Evolutionary conservation across 1,284 basidiomycete genomes (phyloP), one percentile per base, ranked within the genome.

Genomic region (Austroboletus novae-zelandiae): DNA sequence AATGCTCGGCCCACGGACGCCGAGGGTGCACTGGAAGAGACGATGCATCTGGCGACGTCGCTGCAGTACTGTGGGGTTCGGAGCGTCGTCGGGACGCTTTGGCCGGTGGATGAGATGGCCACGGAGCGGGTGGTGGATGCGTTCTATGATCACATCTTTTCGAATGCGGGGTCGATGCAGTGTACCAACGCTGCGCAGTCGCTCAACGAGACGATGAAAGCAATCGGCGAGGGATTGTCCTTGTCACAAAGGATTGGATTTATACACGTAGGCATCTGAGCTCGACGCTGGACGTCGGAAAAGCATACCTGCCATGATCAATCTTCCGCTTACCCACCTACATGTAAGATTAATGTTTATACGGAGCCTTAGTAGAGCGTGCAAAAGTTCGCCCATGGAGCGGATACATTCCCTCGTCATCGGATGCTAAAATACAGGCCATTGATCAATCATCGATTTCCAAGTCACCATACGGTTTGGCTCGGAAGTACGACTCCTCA

Each of bases 401-500:
- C n/a, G 4, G 6, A 36, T 54, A 55, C 25, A 53, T 50, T 52
- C 40, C 37, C 49, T 60, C 11, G 20, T 39, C 32, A 18, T 25
- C 36, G 40, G 37, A 43, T 15, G 30, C 51, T 51, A 54, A 43
- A 45, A 53, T 56, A 51, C 48, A 55, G 10, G 32, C 18, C 32
- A 29, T 46, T 3, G 1, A 45, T 57, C 42, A 66, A 55, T 69
- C 67, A 4, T 66, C 81, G 45, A 92, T 87, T 65, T 93, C 89
- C 51, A 92, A 68, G 63, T 94, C 91, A 43, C 94, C 94, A 62
- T 94, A 98, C 14, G 92, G 91, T 74, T 86, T 86, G 51, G 87
- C 81, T 56, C 81, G 87, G 81, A 91, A 94, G 72, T 96, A 96
- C 46, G 84, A 88, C 55, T 94, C 91, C 65, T 96, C 94, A 64